Evolutionary conservation across 2,329 filamentous ascomycete species (phyloP).

Genomic region (Penicillium italicum): DNA sequence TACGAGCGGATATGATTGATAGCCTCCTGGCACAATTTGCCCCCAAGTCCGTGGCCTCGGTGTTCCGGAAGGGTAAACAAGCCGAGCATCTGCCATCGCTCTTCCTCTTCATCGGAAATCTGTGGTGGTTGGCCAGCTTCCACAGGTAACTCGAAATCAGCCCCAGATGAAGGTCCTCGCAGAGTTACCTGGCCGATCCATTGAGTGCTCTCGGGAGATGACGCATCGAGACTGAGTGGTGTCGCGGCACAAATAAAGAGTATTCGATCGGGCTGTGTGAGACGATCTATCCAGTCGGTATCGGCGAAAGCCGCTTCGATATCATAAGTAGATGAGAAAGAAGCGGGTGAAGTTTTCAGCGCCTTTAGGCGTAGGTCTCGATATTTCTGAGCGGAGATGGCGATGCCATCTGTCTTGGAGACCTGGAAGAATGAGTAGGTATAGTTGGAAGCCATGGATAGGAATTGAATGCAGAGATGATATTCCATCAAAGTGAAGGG

Average conservation of each 20-base stretch:
- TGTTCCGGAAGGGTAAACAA: slow-evolving; percentile 32
- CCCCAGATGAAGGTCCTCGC: slow-evolving; percentile 25
- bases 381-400: slow-evolving; percentile 12
- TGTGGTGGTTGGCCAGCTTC: slow-evolving; percentile 24
- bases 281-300: slow-evolving; percentile 25
- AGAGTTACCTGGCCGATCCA: slow-evolving; percentile 35
- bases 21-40: slow-evolving; percentile 25
- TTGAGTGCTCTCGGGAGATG: slow-evolving; percentile 11
- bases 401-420: slow-evolving; percentile 9
- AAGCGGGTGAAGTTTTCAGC: slow-evolving; percentile 25
- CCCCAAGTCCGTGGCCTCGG: slow-evolving; percentile 30
- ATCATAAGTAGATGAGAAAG: slow-evolving; percentile 34
- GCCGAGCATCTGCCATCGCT: slow-evolving; percentile 30
- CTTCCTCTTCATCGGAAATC: slow-evolving; percentile 24
- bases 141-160: slow-evolving; percentile 22
- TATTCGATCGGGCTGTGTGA: slow-evolving; percentile 22
- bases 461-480: not conserved
- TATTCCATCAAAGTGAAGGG: too few relatives aligned
- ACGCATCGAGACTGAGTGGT: not conserved
- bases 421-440: not conserved
- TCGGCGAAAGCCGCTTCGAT: slow-evolving; percentile 28
- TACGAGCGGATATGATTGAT: slow-evolving; percentile 15
- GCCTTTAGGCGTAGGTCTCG: slow-evolving; percentile 29
- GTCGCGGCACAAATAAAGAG: slow-evolving; percentile 31
- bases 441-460: not conserved